phyloP scores from a whole-genome alignment of 2,329 filamentous ascomycete species.

The Cytospora mali region DNA sequence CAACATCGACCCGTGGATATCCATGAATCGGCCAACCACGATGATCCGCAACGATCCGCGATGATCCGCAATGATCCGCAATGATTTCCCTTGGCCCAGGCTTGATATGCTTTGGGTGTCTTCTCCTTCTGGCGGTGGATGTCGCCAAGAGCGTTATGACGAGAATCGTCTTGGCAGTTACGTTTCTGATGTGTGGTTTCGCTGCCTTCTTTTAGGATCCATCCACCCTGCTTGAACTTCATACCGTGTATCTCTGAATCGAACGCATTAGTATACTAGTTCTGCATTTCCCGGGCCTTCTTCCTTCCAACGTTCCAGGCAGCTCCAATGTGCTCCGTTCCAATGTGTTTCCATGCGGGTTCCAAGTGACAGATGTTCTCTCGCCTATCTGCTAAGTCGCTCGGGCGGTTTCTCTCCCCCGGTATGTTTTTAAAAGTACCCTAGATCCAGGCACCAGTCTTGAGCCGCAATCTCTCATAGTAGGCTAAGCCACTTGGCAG shows the following conservation, averaged over 20 bases:
- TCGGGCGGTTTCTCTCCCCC: conserved; percentile 11
- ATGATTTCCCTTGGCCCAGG: conserved; percentile 10
- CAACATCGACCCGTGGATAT: no score
- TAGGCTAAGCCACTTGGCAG: conserved; percentile 20
- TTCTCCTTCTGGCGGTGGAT: not conserved
- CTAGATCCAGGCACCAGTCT: not conserved
- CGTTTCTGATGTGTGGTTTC: conserved; percentile 11
- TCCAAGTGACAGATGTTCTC: not conserved
- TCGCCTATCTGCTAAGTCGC: not conserved
- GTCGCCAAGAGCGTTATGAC: conserved; percentile 9
- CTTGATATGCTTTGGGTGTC: conserved; percentile 2
- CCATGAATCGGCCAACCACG: conserved; percentile 16
- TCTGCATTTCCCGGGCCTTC: not conserved
- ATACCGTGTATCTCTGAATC: not conserved
- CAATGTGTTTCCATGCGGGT: no score
- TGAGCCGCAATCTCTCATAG: conserved; percentile 14
- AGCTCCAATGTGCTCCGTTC: no score
- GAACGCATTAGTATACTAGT: no score
- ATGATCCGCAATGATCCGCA: conserved; percentile 10
- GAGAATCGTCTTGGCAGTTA: conserved; percentile 19
- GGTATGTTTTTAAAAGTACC: conserved; percentile 1
- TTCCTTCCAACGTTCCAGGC: not conserved
- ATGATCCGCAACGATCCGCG: conserved; percentile 11
- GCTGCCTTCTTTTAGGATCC: not conserved
- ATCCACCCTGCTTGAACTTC: not conserved